These are phyloP conservation scores for Niebla homalea DNA, from an alignment of 495 filamentous ascomycete species.

Conservation along the genomic window DNA sequence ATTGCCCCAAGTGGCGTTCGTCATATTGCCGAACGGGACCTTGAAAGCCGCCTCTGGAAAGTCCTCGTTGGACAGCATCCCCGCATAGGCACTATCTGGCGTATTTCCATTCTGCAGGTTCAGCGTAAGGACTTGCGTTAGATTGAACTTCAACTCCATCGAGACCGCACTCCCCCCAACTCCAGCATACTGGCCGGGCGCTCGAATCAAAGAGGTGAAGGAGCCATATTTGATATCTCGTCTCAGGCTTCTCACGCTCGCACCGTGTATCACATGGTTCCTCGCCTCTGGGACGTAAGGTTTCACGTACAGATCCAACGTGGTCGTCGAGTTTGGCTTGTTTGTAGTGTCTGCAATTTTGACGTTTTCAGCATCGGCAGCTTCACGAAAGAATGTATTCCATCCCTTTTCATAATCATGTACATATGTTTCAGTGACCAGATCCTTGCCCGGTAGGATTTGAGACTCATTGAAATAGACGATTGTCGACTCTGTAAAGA, in stretches of 20 bases:
- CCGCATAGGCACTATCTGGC: slow-evolving; percentile 19
- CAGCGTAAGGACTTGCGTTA: slow-evolving; percentile 22
- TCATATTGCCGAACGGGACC: slow-evolving; percentile 21
- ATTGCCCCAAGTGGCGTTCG: neutral
- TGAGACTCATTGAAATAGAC: slow-evolving; percentile 31
- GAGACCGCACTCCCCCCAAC: slow-evolving; percentile 26
- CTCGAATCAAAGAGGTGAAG: slow-evolving; percentile 21
- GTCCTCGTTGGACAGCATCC: slow-evolving; percentile 22
- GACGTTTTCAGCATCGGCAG: slow-evolving; percentile 21
- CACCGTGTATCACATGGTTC: slow-evolving; percentile 24
- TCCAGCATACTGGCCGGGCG: slow-evolving; percentile 12
- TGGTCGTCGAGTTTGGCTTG: slow-evolving; percentile 4
- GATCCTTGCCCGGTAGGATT: slow-evolving; percentile 16
- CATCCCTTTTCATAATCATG: slow-evolving; percentile 27
- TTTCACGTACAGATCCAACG: slow-evolving; percentile 11
- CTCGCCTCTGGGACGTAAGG: slow-evolving; percentile 13
- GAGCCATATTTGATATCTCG: slow-evolving; percentile 30
- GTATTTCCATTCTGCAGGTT: slow-evolving; percentile 25
- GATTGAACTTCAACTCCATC: slow-evolving; percentile 26
- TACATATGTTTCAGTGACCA: slow-evolving; percentile 18
- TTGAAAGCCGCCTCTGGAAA: slow-evolving; percentile 17
- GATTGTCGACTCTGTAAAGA: slow-evolving; percentile 30
- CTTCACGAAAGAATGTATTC: slow-evolving; percentile 25
- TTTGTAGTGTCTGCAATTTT: slow-evolving; percentile 12
- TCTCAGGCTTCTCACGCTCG: slow-evolving; percentile 18